phyloP scores from a whole-genome alignment of 2,329 filamentous ascomycete species.

The Pestalotiopsis sp. region DNA sequence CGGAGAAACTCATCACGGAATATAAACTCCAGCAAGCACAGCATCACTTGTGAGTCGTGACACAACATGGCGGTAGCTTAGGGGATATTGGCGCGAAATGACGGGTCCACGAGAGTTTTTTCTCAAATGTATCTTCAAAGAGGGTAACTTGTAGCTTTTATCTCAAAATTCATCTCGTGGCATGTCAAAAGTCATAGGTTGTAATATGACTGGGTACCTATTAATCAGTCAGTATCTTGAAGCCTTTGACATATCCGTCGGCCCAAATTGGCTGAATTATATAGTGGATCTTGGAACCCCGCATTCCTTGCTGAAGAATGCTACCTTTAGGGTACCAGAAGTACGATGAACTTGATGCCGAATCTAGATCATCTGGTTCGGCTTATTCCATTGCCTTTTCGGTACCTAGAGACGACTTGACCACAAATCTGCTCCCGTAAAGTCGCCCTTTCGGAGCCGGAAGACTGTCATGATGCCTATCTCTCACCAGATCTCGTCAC shows the following conservation, averaged over 20 bases:
- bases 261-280: neutral
- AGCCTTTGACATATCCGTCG: neutral
- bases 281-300: neutral
- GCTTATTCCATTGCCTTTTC: neutral
- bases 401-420: neutral
- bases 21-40: constrained; percentile 13
- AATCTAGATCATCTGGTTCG: neutral
- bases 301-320: neutral
- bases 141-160: too few relatives aligned
- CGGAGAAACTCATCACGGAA: constrained; percentile 31
- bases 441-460: neutral
- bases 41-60: too few relatives aligned
- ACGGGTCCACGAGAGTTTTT: too few relatives aligned
- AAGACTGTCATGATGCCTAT: neutral
- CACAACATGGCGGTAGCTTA: too few relatives aligned
- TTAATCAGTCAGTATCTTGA: neutral
- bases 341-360: too few relatives aligned
- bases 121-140: too few relatives aligned
- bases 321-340: neutral
- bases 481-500: neutral
- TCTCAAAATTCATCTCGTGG: too few relatives aligned
- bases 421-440: neutral
- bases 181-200: too few relatives aligned
- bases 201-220: neutral
- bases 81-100: too few relatives aligned